These are phyloP conservation scores for Phytomonas sp. DNA, from an alignment of 208 protist genomes.

Conservation along the genomic window DNA sequence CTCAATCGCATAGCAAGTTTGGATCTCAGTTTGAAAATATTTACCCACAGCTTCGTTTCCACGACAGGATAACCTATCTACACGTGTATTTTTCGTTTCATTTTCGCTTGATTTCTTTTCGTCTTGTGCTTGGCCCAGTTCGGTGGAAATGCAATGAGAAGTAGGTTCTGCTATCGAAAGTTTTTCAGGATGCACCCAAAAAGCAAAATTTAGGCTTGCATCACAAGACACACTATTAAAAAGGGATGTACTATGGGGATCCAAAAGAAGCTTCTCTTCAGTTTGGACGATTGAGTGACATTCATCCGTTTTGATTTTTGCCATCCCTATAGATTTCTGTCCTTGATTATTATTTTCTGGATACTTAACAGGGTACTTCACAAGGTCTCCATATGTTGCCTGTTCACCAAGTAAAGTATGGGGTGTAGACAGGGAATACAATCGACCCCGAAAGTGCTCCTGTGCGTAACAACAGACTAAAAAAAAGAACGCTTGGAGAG, in stretches of 20 bases:
- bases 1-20: conserved; percentile 1
- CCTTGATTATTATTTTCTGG: neutral
- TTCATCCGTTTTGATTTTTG: neutral
- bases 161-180: neutral
- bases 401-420: neutral
- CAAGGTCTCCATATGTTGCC: neutral
- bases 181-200: neutral
- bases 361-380: neutral
- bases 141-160: neutral
- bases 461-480: neutral
- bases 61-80: neutral
- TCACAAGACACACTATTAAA: neutral
- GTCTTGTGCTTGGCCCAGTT: neutral
- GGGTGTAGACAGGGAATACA: neutral
- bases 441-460: neutral
- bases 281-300: neutral
- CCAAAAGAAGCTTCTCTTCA: neutral
- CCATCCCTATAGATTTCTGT: neutral
- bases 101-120: neutral
- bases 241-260: neutral
- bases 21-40: neutral
- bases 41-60: neutral
- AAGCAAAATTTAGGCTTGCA: neutral
- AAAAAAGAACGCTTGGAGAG: neutral
- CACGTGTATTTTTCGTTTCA: neutral